Percentiles rank a stretch among this genome's conserved stretches.
phyloP scores from a whole-genome alignment of 2,329 filamentous ascomycete species.

The Xylariaceae sp. region DNA sequence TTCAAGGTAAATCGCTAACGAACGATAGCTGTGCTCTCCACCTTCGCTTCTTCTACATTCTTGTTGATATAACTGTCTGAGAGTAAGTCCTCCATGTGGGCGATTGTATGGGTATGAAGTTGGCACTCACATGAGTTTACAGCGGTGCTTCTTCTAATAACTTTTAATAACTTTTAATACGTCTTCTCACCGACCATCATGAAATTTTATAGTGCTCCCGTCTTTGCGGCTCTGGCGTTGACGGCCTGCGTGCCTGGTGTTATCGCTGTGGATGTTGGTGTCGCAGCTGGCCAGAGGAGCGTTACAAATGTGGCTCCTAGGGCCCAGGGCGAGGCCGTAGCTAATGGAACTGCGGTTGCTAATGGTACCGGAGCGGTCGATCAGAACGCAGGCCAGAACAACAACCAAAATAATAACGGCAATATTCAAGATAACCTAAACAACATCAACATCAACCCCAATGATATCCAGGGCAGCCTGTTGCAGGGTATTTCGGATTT shows the following conservation, averaged over 20 bases:
- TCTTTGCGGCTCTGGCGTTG: constrained; percentile 36
- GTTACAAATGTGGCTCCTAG: background rate
- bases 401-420: constrained; percentile 14
- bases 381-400: constrained; percentile 3
- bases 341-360: constrained; percentile 23
- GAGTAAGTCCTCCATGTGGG: constrained; percentile 26
- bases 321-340: constrained; percentile 15
- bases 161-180: background rate
- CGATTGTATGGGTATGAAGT: background rate
- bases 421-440: constrained; percentile 25
- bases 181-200: constrained; percentile 28
- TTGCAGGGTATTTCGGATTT: constrained; percentile 29
- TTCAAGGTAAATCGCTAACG: constrained; percentile 16
- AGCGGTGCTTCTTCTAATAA: constrained; percentile 13
- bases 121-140: background rate
- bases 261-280: constrained; percentile 15
- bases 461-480: constrained; percentile 28
- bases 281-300: constrained; percentile 8
- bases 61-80: constrained; percentile 30
- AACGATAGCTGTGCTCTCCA: constrained; percentile 38
- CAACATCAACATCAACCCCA: constrained; percentile 27
- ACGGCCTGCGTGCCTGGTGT: constrained; percentile 33
- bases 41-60: constrained; percentile 29
- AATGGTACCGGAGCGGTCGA: constrained; percentile 15
- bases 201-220: constrained; percentile 32